Conservation (phyloP, 2,329 filamentous ascomycete genomes). For the Pestalotiopsis sp. region DNA sequence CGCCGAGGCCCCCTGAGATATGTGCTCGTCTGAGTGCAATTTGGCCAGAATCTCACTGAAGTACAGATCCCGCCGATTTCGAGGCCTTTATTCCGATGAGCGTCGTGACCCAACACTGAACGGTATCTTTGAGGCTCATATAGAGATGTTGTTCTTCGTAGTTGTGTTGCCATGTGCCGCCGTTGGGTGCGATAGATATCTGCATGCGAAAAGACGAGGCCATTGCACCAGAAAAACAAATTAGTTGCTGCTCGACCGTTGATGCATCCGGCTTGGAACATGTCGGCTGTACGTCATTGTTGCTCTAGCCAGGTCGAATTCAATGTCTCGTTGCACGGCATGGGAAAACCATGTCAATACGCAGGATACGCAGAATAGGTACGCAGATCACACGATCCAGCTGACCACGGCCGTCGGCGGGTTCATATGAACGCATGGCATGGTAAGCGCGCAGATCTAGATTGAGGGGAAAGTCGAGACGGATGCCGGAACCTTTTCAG, state of each 20-base stretch:
- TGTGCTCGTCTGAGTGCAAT: no score
- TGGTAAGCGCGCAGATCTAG: neutral
- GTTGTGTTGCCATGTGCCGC: no score
- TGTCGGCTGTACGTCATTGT: neutral
- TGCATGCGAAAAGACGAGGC: no score
- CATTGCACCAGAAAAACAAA: no score
- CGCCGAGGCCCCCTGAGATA: neutral
- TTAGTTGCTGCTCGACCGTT: neutral
- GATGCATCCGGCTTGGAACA: neutral
- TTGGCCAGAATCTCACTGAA: no score
- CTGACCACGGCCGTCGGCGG: neutral
- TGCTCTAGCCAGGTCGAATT: neutral
- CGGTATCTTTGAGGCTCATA: no score
- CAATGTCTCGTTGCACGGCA: neutral
- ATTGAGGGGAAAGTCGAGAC: neutral
- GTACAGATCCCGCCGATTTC: no score
- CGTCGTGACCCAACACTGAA: no score
- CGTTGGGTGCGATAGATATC: no score
- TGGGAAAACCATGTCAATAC: neutral
- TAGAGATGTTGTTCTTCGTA: no score
- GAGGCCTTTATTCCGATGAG: no score
- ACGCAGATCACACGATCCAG: slow-evolving; percentile 1
- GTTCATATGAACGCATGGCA: neutral
- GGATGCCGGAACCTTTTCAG: neutral
- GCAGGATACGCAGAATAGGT: neutral